Conservation (phyloP, 352 stramenopile species). For the Pythium guiyangense region DNA sequence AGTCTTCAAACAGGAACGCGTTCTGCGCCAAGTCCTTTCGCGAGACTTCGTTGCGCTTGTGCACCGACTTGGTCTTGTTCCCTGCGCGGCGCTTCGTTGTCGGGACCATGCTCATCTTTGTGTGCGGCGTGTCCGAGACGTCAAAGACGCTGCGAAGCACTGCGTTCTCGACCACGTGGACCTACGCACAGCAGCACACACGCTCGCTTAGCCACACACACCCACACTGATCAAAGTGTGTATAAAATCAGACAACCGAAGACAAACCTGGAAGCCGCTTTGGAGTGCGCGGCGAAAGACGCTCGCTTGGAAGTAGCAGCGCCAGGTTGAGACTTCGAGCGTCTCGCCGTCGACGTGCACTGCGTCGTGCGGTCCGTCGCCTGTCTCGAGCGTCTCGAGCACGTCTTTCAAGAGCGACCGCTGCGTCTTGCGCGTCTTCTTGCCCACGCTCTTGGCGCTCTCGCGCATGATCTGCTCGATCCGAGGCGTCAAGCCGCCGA, state of each 20-base stretch:
- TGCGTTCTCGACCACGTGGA: conserved; percentile 50
- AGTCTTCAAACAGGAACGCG: conserved; percentile 65
- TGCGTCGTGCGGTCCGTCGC: conserved; percentile 49
- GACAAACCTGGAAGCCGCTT: conserved; percentile 55
- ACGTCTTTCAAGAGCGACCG: conserved; percentile 67
- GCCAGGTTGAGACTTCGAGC: conserved; percentile 50
- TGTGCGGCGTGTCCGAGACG: conserved; percentile 39
- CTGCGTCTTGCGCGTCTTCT: conserved; percentile 66
- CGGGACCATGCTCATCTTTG: conserved; percentile 43
- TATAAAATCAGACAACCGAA: background rate
- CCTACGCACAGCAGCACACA: conserved; percentile 6
- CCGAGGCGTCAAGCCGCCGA: conserved; percentile 44
- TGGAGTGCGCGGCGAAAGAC: conserved; percentile 49
- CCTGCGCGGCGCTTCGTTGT: conserved; percentile 42
- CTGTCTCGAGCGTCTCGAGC: conserved; percentile 50
- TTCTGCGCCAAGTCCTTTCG: conserved; percentile 53
- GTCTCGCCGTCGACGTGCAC: conserved; percentile 51
- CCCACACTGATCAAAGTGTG: too few species aligned
- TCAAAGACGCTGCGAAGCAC: conserved; percentile 63
- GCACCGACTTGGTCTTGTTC: conserved; percentile 40
- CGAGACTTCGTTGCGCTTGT: conserved; percentile 51
- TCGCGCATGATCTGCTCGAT: conserved; percentile 60
- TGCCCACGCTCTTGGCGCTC: conserved; percentile 63
- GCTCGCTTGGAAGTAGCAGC: conserved; percentile 60
- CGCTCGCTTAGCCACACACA: background rate